A percentile compares a stretch with the other conserved stretches of the same genome.
Conservation (phyloP, 192 early-diverging fungal genomes). For the Coemansia sp. region DNA sequence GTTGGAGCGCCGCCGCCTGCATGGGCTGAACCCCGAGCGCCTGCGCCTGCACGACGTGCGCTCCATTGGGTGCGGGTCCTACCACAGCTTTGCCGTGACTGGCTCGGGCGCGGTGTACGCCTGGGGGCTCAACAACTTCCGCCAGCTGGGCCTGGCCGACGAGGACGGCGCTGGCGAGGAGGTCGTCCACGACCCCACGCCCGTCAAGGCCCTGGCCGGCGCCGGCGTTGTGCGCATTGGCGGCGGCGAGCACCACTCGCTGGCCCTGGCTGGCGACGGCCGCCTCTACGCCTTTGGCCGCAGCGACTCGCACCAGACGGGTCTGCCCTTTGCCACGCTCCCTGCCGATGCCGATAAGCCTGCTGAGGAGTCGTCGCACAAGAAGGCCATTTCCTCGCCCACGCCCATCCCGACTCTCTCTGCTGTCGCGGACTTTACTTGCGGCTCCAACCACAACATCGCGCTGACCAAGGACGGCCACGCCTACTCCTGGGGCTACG, state of each 20-base stretch:
- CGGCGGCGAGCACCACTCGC: conserved; percentile 88
- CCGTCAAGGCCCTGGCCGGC: conserved; percentile 59
- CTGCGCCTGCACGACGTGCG: conserved; percentile 63
- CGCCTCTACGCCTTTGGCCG: conserved; percentile 82
- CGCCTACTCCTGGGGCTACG: conserved; percentile 90
- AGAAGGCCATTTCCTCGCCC: conserved; percentile 66
- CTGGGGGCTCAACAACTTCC: conserved; percentile 92
- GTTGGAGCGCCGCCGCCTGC: conserved; percentile 71
- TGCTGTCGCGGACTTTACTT: conserved; percentile 58
- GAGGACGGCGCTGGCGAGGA: conserved; percentile 49
- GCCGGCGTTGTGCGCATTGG: conserved; percentile 61
- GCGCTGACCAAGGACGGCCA: conserved; percentile 62
- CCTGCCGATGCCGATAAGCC: conserved; percentile 26
- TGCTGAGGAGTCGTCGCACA: conserved; percentile 39
- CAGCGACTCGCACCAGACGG: conserved; percentile 82
- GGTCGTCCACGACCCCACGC: conserved; percentile 62
- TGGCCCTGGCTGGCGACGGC: conserved; percentile 77
- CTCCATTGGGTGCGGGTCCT: conserved; percentile 76
- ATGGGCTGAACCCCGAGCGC: conserved; percentile 62
- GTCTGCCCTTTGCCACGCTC: conserved; percentile 61
- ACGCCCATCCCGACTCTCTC: conserved; percentile 57
- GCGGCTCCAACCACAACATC: conserved; percentile 67
- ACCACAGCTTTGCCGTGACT: conserved; percentile 84
- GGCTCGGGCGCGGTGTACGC: conserved; percentile 68
- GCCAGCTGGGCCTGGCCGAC: conserved; percentile 76